phyloP scores from a whole-genome alignment of 345 rosid genomes.

The Clarkia xantiana region DNA sequence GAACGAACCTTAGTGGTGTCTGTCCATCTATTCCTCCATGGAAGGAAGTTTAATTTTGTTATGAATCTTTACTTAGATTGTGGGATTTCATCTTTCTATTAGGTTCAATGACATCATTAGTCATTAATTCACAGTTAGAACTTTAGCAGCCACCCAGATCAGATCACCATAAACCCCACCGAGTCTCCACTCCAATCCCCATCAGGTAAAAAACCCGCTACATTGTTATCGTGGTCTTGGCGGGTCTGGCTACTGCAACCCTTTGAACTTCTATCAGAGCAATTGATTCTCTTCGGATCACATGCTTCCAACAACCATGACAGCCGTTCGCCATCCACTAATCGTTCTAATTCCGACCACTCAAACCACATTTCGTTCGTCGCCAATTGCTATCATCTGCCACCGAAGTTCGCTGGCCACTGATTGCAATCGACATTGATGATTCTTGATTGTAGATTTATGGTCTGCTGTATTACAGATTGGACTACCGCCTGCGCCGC shows the following conservation, averaged over 20 bases:
- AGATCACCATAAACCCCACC: slow-evolving; percentile 5
- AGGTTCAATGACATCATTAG: slow-evolving; percentile 15
- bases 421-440: no score
- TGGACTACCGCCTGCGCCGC: no score
- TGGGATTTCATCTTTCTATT: neutral
- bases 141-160: slow-evolving; percentile 10
- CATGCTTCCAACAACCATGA: slow-evolving; percentile 61
- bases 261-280: slow-evolving; percentile 56
- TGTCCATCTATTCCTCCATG: no score
- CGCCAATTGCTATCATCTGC: no score
- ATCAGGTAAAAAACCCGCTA: slow-evolving; percentile 18
- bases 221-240: slow-evolving; percentile 62
- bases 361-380: no score
- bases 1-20: no score
- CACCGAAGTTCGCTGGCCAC: no score
- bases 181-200: slow-evolving; percentile 10
- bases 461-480: no score
- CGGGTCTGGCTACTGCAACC: slow-evolving; percentile 81
- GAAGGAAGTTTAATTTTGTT: neutral
- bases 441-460: no score
- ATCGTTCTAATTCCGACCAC: no score
- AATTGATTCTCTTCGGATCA: slow-evolving; percentile 72
- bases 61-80: neutral
- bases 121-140: neutral
- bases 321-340: slow-evolving; percentile 66